Evolutionary conservation across 225 moss, liverwort and hornwort species (phyloP).

Genomic region (Physcomitrium patens): DNA sequence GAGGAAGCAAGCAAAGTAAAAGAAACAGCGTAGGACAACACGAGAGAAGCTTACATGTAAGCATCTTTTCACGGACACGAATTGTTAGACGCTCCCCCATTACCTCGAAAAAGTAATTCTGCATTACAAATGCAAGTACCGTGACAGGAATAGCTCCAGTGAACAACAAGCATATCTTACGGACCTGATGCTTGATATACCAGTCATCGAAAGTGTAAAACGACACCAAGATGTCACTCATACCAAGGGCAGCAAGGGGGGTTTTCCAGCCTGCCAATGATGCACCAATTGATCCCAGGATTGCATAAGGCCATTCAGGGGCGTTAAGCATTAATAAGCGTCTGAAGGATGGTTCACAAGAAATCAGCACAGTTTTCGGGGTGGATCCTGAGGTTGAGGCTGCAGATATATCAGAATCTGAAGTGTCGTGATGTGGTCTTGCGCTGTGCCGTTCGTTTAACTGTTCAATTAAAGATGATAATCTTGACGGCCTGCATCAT

Average conservation of each 20-base stretch:
- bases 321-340: constrained; percentile 50
- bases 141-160: constrained; percentile 58
- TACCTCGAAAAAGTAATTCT: constrained; percentile 67
- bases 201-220: constrained; percentile 57
- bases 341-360: constrained; percentile 45
- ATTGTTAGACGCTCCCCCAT: constrained; percentile 65
- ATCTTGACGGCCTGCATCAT: constrained; percentile 43
- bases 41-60: constrained; percentile 46
- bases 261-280: constrained; percentile 67
- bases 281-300: constrained; percentile 60
- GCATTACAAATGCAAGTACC: constrained; percentile 60
- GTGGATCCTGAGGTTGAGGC: constrained; percentile 50
- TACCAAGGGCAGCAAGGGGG: constrained; percentile 59
- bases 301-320: constrained; percentile 63
- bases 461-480: constrained; percentile 45
- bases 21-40: constrained; percentile 10
- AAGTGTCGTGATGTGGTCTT: constrained; percentile 28
- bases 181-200: constrained; percentile 60
- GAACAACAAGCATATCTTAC: constrained; percentile 61
- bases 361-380: constrained; percentile 23
- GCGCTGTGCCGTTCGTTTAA: constrained; percentile 30
- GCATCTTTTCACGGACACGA: constrained; percentile 61
- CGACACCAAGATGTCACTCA: constrained; percentile 63
- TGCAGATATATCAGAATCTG: constrained; percentile 40
- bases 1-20: not conserved